phyloP scores from a whole-genome alignment of 1,284 basidiomycete species.

The Vanrija sp. region DNA sequence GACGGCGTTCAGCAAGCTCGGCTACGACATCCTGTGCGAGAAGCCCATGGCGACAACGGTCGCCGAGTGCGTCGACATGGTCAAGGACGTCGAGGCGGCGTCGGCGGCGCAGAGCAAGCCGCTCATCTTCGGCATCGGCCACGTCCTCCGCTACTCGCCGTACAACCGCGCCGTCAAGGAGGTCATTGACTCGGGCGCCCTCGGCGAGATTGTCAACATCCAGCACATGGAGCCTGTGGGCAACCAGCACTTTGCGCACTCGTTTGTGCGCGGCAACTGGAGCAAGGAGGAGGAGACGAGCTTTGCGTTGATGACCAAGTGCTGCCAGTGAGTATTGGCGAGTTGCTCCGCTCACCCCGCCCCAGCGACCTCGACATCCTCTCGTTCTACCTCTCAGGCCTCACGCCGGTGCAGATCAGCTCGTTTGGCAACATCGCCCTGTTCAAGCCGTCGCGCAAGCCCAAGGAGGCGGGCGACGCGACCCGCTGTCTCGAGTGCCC shows the following conservation, averaged over 20 bases:
- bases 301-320: constrained; percentile 81
- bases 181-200: constrained; percentile 63
- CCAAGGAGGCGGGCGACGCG: constrained; percentile 61
- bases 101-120: constrained; percentile 35
- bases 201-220: constrained; percentile 73
- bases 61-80: constrained; percentile 69
- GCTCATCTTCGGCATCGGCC: constrained; percentile 76
- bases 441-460: constrained; percentile 70
- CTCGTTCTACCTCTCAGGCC: constrained; percentile 57
- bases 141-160: constrained; percentile 80
- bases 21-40: constrained; percentile 82
- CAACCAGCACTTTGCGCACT: constrained; percentile 61
- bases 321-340: constrained; percentile 62
- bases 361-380: constrained; percentile 75
- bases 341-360: not conserved
- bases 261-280: constrained; percentile 69
- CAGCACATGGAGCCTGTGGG: constrained; percentile 45
- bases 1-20: constrained; percentile 67
- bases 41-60: constrained; percentile 80
- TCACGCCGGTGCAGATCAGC: constrained; percentile 63
- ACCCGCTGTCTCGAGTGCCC: constrained; percentile 70
- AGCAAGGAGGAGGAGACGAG: constrained; percentile 62
- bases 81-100: constrained; percentile 62
- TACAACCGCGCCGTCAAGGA: constrained; percentile 68
- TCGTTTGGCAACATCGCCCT: constrained; percentile 79